Base-by-base conservation (phyloP, 1,284 basidiomycete genomes). In the Ganoderma resinaceum region DNA sequence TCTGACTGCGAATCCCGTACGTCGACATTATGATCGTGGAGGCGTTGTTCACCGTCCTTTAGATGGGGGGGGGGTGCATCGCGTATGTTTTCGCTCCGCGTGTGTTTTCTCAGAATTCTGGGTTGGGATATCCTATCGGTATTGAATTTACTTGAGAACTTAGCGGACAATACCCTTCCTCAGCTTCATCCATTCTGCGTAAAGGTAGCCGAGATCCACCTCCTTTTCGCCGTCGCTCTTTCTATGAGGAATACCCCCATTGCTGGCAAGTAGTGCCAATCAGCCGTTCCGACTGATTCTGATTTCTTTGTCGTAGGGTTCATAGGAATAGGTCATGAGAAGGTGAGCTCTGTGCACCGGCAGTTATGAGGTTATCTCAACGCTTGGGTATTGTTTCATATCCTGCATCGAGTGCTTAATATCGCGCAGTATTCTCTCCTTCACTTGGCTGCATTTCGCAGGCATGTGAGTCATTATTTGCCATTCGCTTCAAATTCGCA, bases 241-340 rank as follows among this genome's bases (percentile, higher is more conserved):
- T 78, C 81, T 0, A 74, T 78, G 60, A 83, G 82, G 75, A 85
- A 84, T 74, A 85, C 82, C 69, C 65, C 82, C 42, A 78, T 85
- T 46, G 80, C 80, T 23, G 76, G 79, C 80, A 65, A 12, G 4
- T 7, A 38, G 37, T 38, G 16, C 18, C 14, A 18, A 0, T 31
- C 23, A 29, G 12, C 8, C 2, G 26, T 18, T 9, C 46, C 55
- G 20, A 18, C 18, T 5, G 2, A 37, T 6, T 33, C 26, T 26
- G 53, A 49, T 18, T 38, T 31, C 62, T 4, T 58, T 20, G 14
- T 68, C n/a, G 20, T 67, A 82, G 81, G 76, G 70, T 66, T 82
- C 42, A 83, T 81, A 2, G 83, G 83, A 16, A 74, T 84, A 42
- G 75, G 79, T 11, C 82, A 84, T 66, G 82, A 84, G 68, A 82